Percentiles rank a stretch among this genome's conserved stretches.
phyloP scores from a whole-genome alignment of 139 green algal genomes.

The Ettlia oleoabundans region DNA sequence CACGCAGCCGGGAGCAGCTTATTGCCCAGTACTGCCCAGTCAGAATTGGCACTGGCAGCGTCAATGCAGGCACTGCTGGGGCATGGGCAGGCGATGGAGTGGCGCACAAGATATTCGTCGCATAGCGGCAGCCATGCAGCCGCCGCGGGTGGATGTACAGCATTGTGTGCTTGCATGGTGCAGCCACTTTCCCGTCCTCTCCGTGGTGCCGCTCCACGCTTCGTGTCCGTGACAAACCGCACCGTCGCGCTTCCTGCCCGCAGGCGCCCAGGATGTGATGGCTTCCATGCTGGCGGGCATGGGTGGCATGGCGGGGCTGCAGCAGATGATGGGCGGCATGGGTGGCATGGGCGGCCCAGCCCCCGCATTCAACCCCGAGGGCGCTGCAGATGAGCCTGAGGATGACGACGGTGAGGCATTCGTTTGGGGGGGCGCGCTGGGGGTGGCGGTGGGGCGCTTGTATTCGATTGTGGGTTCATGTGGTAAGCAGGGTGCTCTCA shows the following conservation, averaged over 20 bases:
- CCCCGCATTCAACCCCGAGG: slow-evolving; percentile 42
- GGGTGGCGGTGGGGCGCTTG: no score
- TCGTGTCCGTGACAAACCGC: not conserved
- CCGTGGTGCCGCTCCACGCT: not conserved
- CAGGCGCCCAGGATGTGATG: slow-evolving; percentile 66
- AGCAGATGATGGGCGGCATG: slow-evolving; percentile 46
- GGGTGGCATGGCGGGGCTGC: slow-evolving; percentile 43
- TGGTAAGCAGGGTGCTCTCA: no score
- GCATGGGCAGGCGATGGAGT: not conserved
- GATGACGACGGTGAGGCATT: slow-evolving; percentile 48
- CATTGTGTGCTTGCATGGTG: not conserved
- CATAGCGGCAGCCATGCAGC: not conserved
- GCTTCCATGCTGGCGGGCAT: slow-evolving; percentile 58
- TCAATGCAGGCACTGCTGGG: not conserved
- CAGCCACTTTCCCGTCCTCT: not conserved
- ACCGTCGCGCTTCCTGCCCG: not conserved
- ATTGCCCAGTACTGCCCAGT: no score
- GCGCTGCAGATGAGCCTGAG: slow-evolving; percentile 46
- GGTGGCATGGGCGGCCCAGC: slow-evolving; percentile 31
- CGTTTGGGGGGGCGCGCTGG: no score
- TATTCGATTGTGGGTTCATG: no score
- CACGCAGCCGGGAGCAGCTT: not conserved
- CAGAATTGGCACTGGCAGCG: not conserved
- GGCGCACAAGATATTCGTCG: not conserved
- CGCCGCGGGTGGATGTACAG: not conserved